These are phyloP conservation scores for Xerocomellus amylosporus DNA, from an alignment of 768 basidiomycete genomes.

Conservation along the genomic window DNA sequence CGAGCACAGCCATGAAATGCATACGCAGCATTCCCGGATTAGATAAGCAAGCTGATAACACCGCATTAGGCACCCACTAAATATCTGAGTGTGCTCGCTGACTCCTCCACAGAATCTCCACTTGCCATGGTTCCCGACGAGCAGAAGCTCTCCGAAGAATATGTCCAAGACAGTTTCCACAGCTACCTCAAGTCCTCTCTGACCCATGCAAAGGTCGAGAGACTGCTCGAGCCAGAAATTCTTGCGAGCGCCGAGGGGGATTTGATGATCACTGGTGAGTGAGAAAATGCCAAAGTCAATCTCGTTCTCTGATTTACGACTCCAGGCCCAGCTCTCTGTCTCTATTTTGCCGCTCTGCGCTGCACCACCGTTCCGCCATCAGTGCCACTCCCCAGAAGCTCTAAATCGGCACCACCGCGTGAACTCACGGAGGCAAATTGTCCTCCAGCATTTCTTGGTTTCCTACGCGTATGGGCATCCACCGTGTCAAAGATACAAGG, in stretches of 20 bases:
- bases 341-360: slow-evolving; percentile 82
- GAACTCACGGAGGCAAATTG: slow-evolving; percentile 68
- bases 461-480: slow-evolving; percentile 71
- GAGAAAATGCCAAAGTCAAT: neutral
- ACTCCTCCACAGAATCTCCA: neutral
- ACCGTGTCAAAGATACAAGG: slow-evolving; percentile 63
- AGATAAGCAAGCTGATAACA: neutral
- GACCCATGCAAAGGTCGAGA: slow-evolving; percentile 73
- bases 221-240: slow-evolving; percentile 66
- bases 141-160: slow-evolving; percentile 54
- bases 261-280: slow-evolving; percentile 79
- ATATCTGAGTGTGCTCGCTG: neutral
- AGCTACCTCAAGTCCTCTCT: slow-evolving; percentile 77
- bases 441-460: slow-evolving; percentile 62
- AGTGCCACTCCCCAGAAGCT: slow-evolving; percentile 67
- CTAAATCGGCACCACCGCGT: slow-evolving; percentile 46
- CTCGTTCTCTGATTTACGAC: neutral
- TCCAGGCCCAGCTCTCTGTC: slow-evolving; percentile 72
- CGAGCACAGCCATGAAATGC: slow-evolving; percentile 2
- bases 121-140: slow-evolving; percentile 22
- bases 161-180: slow-evolving; percentile 78
- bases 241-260: slow-evolving; percentile 78
- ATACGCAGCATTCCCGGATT: neutral
- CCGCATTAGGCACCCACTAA: neutral
- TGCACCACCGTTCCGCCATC: slow-evolving; percentile 75